These are phyloP conservation scores for Lachancea waltii DNA, from an alignment of 805 yeast genomes.

Conservation along the genomic window DNA sequence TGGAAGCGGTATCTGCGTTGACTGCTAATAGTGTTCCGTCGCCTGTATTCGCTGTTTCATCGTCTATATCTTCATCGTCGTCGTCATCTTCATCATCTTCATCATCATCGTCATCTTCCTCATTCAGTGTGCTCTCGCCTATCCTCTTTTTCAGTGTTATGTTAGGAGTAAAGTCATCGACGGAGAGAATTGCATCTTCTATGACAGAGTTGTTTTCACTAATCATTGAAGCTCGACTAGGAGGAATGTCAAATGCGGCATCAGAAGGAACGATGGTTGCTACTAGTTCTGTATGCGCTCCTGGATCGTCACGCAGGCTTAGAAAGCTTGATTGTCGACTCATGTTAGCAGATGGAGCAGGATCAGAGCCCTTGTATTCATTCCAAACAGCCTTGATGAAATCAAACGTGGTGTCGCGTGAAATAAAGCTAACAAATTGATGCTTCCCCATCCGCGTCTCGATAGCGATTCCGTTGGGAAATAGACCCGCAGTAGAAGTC, in stretches of 20 bases:
- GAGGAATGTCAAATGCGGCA: slow-evolving; percentile 9
- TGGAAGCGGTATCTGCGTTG: slow-evolving; percentile 18
- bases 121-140: slow-evolving; percentile 7
- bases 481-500: slow-evolving; percentile 78
- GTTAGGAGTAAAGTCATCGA: slow-evolving; percentile 34
- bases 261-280: background rate
- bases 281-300: slow-evolving; percentile 1
- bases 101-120: slow-evolving; percentile 15
- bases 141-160: background rate
- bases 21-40: slow-evolving; percentile 18
- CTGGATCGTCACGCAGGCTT: background rate
- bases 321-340: background rate
- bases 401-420: slow-evolving; percentile 71
- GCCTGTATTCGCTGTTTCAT: slow-evolving; percentile 15
- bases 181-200: slow-evolving; percentile 38
- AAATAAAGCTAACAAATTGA: slow-evolving; percentile 79
- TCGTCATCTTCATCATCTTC: slow-evolving; percentile 14
- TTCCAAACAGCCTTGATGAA: slow-evolving; percentile 69
- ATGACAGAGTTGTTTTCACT: slow-evolving; percentile 22
- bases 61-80: slow-evolving; percentile 32
- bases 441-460: slow-evolving; percentile 61
- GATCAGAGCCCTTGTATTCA: slow-evolving; percentile 10
- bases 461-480: slow-evolving; percentile 81
- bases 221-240: slow-evolving; percentile 25
- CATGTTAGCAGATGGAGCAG: background rate